A percentile compares a stretch with the other conserved stretches of the same genome.
phyloP scores from a whole-genome alignment of 2,329 filamentous ascomycete genomes.

The Colletotrichum sp. region DNA sequence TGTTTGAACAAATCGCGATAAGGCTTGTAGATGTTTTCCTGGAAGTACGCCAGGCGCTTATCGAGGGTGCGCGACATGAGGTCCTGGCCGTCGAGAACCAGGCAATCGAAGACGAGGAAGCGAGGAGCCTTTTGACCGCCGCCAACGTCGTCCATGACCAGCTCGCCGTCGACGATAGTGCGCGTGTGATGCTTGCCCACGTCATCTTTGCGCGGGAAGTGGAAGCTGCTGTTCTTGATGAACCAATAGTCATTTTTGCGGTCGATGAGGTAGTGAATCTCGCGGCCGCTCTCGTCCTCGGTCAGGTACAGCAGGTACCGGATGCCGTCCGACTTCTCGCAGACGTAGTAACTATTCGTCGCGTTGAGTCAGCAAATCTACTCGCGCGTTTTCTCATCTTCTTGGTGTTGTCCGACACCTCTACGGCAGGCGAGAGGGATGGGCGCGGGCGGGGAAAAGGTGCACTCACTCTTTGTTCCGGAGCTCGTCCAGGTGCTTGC shows the following conservation, averaged over 20 bases:
- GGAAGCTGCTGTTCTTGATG: conserved; percentile 71
- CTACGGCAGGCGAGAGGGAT: background rate
- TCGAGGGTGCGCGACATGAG: conserved; percentile 83
- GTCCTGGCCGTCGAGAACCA: conserved; percentile 78
- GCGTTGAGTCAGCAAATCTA: background rate
- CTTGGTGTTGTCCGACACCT: background rate
- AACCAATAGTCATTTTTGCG: conserved; percentile 98
- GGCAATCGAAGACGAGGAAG: conserved; percentile 92
- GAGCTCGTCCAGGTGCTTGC: conserved; percentile 83
- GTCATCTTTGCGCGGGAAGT: conserved; percentile 77
- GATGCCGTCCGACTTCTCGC: conserved; percentile 97
- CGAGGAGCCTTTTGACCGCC: conserved; percentile 74
- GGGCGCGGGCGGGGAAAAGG: background rate
- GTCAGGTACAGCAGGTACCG: conserved; percentile 94
- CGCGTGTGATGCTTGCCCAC: conserved; percentile 73
- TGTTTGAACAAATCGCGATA: conserved; percentile 68
- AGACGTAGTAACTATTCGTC: conserved; percentile 80
- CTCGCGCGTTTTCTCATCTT: background rate
- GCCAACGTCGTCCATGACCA: conserved; percentile 81
- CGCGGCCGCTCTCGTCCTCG: conserved; percentile 59
- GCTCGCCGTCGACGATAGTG: conserved; percentile 90
- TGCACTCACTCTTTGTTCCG: conserved; percentile 71
- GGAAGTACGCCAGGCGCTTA: conserved; percentile 88
- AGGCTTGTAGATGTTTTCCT: conserved; percentile 75
- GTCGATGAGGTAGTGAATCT: conserved; percentile 92